phyloP scores from a whole-genome alignment of 345 rosid species.

The Psidium friedrichsthalianum region DNA sequence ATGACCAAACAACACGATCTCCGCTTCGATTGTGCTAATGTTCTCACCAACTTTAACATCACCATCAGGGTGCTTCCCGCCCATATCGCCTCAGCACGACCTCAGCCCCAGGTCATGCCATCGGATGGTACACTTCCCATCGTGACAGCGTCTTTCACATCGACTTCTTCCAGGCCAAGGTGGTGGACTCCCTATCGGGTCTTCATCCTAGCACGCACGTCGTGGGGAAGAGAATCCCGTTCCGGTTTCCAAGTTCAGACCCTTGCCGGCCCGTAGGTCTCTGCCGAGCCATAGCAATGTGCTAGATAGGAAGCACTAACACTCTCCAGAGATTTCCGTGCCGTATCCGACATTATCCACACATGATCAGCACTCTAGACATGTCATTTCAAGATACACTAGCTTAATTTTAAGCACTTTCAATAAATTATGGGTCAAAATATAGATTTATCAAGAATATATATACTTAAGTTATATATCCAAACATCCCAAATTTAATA shows the following conservation, averaged over 20 bases:
- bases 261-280: neutral
- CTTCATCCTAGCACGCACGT: neutral
- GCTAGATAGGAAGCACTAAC: too few relatives aligned
- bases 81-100: conserved; percentile 55
- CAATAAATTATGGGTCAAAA: too few relatives aligned
- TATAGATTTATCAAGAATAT: too few relatives aligned
- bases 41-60: conserved; percentile 77
- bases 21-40: conserved; percentile 57
- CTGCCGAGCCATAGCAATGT: neutral
- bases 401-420: too few relatives aligned
- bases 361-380: too few relatives aligned
- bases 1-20: conserved; percentile 41
- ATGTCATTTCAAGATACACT: too few relatives aligned
- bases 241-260: neutral
- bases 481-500: too few relatives aligned
- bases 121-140: conserved; percentile 47
- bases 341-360: too few relatives aligned
- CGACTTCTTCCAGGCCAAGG: neutral
- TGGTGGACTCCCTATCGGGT: neutral
- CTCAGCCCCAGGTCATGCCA: conserved; percentile 52
- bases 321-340: too few relatives aligned
- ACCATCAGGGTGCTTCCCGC: conserved; percentile 54
- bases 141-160: conserved; percentile 9
- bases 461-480: too few relatives aligned
- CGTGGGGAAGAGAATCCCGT: neutral